Evolutionary conservation across 192 early-diverging fungal genomes (phyloP).

Genomic region (Phycomyces nitens): DNA sequence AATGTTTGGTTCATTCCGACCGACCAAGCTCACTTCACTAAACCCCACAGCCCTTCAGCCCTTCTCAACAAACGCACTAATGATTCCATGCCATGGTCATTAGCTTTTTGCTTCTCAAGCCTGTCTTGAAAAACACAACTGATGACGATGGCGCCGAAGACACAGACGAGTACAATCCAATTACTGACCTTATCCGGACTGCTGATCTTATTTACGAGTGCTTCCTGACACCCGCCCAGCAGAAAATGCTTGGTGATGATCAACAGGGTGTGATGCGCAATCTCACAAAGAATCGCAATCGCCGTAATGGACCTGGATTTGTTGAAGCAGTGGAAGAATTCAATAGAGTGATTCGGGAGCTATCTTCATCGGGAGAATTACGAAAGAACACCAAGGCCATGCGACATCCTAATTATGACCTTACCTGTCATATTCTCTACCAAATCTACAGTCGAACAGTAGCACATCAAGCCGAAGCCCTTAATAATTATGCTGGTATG

Average conservation of each 20-base stretch:
- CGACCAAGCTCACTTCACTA: background rate
- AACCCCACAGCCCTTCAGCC: background rate
- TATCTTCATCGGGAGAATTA: slow-evolving; percentile 39
- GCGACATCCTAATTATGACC: slow-evolving; percentile 49
- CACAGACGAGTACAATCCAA: slow-evolving; percentile 78
- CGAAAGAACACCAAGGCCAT: slow-evolving; percentile 28
- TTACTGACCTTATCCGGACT: slow-evolving; percentile 75
- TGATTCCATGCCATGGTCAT: no score
- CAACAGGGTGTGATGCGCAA: slow-evolving; percentile 65
- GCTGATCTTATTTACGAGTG: slow-evolving; percentile 63
- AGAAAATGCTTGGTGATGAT: slow-evolving; percentile 60
- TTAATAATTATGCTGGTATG: slow-evolving; percentile 71
- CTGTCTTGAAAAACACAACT: slow-evolving; percentile 32
- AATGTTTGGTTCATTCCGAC: background rate
- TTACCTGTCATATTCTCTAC: slow-evolving; percentile 82
- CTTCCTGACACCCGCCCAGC: slow-evolving; percentile 48
- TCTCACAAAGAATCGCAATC: slow-evolving; percentile 74
- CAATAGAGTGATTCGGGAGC: slow-evolving; percentile 55
- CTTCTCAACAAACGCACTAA: background rate
- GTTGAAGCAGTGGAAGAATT: slow-evolving; percentile 66
- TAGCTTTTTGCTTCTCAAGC: slow-evolving; percentile 45
- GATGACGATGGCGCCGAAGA: slow-evolving; percentile 44
- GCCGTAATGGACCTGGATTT: slow-evolving; percentile 63
- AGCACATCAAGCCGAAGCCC: slow-evolving; percentile 63
- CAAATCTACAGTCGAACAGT: slow-evolving; percentile 89